Evolutionary conservation across 306 rosid species (phyloP).

Genomic region (Chamaecrista fasciculata): DNA sequence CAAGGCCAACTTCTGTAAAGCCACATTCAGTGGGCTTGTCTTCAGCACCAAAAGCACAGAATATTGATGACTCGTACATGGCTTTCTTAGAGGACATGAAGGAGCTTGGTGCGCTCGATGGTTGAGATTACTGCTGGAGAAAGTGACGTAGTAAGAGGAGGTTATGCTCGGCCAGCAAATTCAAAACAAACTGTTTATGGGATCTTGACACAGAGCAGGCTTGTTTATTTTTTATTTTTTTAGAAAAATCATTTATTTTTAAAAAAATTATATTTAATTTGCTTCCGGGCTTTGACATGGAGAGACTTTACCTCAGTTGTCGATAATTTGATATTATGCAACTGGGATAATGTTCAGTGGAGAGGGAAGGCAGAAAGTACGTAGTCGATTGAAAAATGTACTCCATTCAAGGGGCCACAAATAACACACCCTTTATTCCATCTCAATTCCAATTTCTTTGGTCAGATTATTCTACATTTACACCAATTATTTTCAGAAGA

Average conservation of each 20-base stretch:
- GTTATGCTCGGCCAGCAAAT: background rate
- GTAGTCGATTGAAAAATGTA: slow-evolving; percentile 1
- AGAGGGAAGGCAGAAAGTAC: background rate
- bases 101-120: slow-evolving; percentile 82
- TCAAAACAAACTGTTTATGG: background rate
- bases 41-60: slow-evolving; percentile 57
- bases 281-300: background rate
- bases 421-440: background rate
- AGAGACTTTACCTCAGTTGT: background rate
- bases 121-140: slow-evolving; percentile 35
- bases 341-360: background rate
- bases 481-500: too few species aligned
- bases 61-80: slow-evolving; percentile 66
- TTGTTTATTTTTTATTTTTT: background rate
- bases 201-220: background rate
- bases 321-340: background rate
- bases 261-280: background rate
- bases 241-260: too few species aligned
- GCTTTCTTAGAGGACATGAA: slow-evolving; percentile 89
- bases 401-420: background rate
- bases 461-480: too few species aligned
- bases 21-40: slow-evolving; percentile 45
- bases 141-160: background rate
- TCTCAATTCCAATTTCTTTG: background rate
- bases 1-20: slow-evolving; percentile 47